Percentiles rank a stretch among this genome's conserved stretches.
phyloP scores from a whole-genome alignment of 2,329 filamentous ascomycete species.

The Coniochaeta hoffmannii region DNA sequence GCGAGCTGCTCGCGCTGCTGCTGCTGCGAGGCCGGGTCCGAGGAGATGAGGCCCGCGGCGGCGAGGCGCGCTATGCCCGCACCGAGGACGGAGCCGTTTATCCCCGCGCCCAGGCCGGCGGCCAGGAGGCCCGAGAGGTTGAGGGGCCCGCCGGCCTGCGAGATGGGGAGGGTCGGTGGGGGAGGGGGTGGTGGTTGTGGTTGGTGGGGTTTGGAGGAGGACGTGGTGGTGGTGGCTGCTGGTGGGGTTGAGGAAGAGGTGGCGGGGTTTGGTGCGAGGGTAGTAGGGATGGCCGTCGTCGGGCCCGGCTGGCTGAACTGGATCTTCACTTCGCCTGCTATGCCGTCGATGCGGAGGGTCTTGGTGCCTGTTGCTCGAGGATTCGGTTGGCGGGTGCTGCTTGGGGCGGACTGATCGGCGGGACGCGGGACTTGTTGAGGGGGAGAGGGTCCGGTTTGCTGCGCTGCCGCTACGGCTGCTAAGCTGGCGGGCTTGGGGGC shows the following conservation, averaged over 20 bases:
- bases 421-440: constrained; percentile 10
- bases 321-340: constrained; percentile 49
- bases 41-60: background rate
- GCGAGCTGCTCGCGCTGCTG: constrained; percentile 4
- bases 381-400: constrained; percentile 12
- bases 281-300: background rate
- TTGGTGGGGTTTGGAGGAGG: background rate
- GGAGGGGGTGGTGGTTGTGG: background rate
- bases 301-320: constrained; percentile 24
- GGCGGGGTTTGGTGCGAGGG: background rate
- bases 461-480: no score
- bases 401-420: background rate
- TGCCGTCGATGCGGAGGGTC: constrained; percentile 46
- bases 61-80: background rate
- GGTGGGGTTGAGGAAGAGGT: background rate
- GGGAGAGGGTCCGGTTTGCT: constrained; percentile 1
- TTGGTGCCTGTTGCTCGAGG: constrained; percentile 20
- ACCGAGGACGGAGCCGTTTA: background rate
- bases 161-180: background rate
- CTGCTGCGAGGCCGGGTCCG: background rate
- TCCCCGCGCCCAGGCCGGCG: background rate
- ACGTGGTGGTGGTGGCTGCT: constrained; percentile 17
- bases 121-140: constrained; percentile 3
- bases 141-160: background rate
- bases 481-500: background rate